Evolutionary conservation across 1,139 yeast genomes (phyloP).

Genomic region (Saccharomycopsis hybrid): DNA sequence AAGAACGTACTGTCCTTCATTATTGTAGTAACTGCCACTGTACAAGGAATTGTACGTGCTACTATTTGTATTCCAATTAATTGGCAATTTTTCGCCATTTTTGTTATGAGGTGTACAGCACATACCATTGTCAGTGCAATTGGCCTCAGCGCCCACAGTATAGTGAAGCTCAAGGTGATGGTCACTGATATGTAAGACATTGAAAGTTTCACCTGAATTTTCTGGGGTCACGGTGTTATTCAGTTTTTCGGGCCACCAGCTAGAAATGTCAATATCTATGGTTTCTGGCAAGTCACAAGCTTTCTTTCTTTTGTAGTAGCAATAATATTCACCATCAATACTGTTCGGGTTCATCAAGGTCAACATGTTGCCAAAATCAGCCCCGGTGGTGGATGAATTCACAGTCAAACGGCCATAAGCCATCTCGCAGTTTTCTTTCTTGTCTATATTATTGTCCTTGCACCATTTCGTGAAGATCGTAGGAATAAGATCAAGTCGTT

Average conservation of each 20-base stretch:
- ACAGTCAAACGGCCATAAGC: slow-evolving; percentile 33
- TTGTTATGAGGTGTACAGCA: slow-evolving; percentile 42
- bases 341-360: slow-evolving; percentile 42
- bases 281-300: slow-evolving; percentile 41
- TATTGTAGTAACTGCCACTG: slow-evolving; percentile 34
- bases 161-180: slow-evolving; percentile 57
- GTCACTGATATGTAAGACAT: slow-evolving; percentile 62
- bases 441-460: slow-evolving; percentile 24
- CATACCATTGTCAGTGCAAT: slow-evolving; percentile 43
- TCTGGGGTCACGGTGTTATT: slow-evolving; percentile 32
- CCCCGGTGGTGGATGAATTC: slow-evolving; percentile 31
- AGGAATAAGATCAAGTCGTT: slow-evolving; percentile 35
- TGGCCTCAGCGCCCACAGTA: slow-evolving; percentile 51
- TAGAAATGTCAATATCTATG: slow-evolving; percentile 35
- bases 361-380: slow-evolving; percentile 43
- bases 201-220: slow-evolving; percentile 39
- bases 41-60: slow-evolving; percentile 30
- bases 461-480: slow-evolving; percentile 40
- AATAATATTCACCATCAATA: slow-evolving; percentile 47
- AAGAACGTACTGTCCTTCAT: slow-evolving; percentile 32
- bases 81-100: slow-evolving; percentile 2
- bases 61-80: not conserved
- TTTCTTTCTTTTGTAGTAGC: slow-evolving; percentile 40
- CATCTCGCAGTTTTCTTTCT: slow-evolving; percentile 28
- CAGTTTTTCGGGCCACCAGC: slow-evolving; percentile 39